Conservation (phyloP, 202 grass and related monocot species). For the Setaria italica region DNA sequence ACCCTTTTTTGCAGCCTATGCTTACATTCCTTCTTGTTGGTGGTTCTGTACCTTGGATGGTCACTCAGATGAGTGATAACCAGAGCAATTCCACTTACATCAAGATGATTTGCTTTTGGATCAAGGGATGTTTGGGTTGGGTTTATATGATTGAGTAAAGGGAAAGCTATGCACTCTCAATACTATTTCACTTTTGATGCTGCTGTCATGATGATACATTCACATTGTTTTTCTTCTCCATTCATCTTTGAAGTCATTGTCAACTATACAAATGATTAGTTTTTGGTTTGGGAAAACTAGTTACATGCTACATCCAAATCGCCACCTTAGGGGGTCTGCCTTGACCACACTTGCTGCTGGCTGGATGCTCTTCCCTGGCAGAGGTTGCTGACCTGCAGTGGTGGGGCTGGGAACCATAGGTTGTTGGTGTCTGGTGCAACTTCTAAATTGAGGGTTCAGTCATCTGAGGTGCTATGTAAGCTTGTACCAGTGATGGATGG, state of each 20-base stretch:
- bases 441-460: no score
- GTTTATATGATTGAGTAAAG: conserved; percentile 8
- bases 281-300: background rate
- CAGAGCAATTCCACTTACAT: conserved; percentile 28
- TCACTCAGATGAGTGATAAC: conserved; percentile 40
- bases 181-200: background rate
- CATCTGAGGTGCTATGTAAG: no score
- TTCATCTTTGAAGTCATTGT: background rate
- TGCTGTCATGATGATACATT: conserved; percentile 13
- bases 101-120: background rate
- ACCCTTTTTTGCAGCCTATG: background rate
- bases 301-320: background rate
- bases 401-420: no score
- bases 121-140: background rate
- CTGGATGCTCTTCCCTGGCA: no score
- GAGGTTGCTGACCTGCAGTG: no score
- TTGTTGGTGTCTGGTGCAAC: no score
- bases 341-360: background rate
- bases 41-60: conserved; percentile 36
- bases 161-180: background rate
- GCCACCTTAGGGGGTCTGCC: background rate
- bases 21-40: background rate
- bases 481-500: no score
- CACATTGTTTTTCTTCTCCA: background rate
- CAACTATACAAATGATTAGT: background rate